Base-by-base conservation (phyloP, 1,139 yeast genomes). In the Meyerozyma guilliermondii region DNA sequence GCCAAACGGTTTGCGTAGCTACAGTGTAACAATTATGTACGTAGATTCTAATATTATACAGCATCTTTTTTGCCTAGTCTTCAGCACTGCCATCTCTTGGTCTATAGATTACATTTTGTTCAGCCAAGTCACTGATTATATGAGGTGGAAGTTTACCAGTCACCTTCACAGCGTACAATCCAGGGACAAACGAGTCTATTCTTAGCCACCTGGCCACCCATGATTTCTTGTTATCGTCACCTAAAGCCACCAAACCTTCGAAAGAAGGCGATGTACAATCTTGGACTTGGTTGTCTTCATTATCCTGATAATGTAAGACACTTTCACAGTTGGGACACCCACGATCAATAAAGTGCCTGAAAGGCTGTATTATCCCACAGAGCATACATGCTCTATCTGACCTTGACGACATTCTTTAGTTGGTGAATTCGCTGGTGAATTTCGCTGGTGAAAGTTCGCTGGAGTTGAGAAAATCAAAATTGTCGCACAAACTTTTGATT, bases 321-420 rank as follows among this genome's bases (percentile, higher is more conserved):
- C 92, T 82, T 56, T 88, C 98, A 67, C 98, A 92, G 68, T 92
- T 92, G n/a, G 98, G 98, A 63, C 99, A 92, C 9, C 98, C 98
- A 20, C 80, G 78, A 43, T 81, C 81, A 41, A 86, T 79, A 60
- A 91, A 92, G 56, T 79, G 78, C 51, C 73, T 71, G 62, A 81
- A 76, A 9, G 92, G 80, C 58, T 87, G 96, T 47, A 92, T 87
- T 46, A 91, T 77, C 7, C 97, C 98, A 65, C 98, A 92, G 47
- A 92, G 77, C 96, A 92, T 87, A 61, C 98, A 92, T 20, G 98
- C 98, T 73, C 98, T 80, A 53, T 92, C 96, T 24, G 86, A 74
- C 65, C 82, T 75, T 28, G 78, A 66, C 14, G 83, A 77, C 83
- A 78, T 76, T 40, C 20, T 50, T 38, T n/a, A n/a, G n/a, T n/a